Base-by-base conservation (phyloP, 2,329 filamentous ascomycete species). In the Sodiomyces alkalinus region DNA sequence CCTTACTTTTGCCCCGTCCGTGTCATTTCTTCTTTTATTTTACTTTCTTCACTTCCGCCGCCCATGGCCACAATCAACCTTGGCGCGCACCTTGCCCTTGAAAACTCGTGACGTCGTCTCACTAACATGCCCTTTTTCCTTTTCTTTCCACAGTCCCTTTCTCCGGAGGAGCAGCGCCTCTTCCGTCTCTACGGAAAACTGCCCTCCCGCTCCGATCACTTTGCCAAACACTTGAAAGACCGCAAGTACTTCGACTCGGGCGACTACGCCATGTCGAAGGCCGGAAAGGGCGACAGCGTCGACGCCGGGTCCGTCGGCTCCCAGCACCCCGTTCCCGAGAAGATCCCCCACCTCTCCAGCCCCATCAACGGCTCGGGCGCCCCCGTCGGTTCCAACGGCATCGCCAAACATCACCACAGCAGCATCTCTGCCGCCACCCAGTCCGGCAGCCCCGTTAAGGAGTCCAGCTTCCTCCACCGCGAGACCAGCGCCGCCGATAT, bases 231-330 rank as follows among this genome's bases (percentile, higher is more conserved):
- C 53, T 73, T 96, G 51, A 94, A 94, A 70, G 90, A 96, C 56
- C 86, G 90, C 64, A 98, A 92, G 63, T 94, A 93, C 63, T 94
- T 94, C 57, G 85, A 94, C 63, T 90, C 80, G 35, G 86, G 85
- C 48, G 85, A 94, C 62, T 94, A 93, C 48, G 86, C 86, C 48
- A 80, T 93, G 60, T 87, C 80, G 56, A 93, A 94, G 64, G 90
- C 90, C 34, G 90, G 90, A 57, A 96, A 96, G 62, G 85, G 83
- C 53, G 81, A 86, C 48, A 80, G 90, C 49, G 80, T 90, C 47
- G 87, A 92, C 49, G 82, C 92, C 35, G 92, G 87, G 49, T 79
- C 79, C 47, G 82, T 98, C 47, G 90, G 90, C 46, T 86, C 82
- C 46, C 79, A 93, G 59, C 90, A 98, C 55, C 90, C 90, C 30